A percentile compares a stretch with the other conserved stretches of the same genome.
These are phyloP conservation scores for Trichosanthes truncata DNA, from an alignment of 306 rosid species.

Conservation along the genomic window DNA sequence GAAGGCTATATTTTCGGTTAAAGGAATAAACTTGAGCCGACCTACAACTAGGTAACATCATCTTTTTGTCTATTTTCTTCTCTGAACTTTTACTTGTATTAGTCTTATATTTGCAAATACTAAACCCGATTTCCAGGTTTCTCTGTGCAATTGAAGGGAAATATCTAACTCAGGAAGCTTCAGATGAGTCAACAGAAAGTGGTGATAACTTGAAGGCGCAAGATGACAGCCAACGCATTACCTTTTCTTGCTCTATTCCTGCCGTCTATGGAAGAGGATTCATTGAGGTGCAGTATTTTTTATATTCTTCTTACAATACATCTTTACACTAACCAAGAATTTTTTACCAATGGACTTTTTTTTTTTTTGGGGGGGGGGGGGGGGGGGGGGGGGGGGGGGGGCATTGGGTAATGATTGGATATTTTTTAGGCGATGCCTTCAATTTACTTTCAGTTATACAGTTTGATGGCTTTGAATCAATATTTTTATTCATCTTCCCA, in stretches of 20 bases:
- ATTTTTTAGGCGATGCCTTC: too few relatives aligned
- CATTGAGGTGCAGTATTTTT: slow-evolving; percentile 48
- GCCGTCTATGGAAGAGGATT: slow-evolving; percentile 69
- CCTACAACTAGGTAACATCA: slow-evolving; percentile 50
- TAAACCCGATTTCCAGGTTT: slow-evolving; percentile 43
- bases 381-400: not conserved
- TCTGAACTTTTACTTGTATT: not conserved
- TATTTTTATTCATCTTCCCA: not conserved
- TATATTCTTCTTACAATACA: not conserved
- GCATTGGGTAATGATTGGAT: too few relatives aligned
- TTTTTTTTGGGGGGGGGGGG: not conserved
- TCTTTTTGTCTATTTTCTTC: not conserved
- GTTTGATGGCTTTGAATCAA: not conserved
- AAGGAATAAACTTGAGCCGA: slow-evolving; percentile 55
- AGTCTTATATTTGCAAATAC: not conserved
- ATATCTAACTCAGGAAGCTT: slow-evolving; percentile 50
- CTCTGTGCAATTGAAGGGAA: slow-evolving; percentile 83
- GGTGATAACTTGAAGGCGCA: slow-evolving; percentile 29
- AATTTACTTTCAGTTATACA: too few relatives aligned
- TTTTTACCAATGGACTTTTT: not conserved
- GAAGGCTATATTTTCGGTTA: slow-evolving; percentile 51
- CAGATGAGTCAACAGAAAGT: slow-evolving; percentile 41
- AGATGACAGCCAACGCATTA: slow-evolving; percentile 48
- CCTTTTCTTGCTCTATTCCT: slow-evolving; percentile 59
- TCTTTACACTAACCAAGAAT: not conserved